These are phyloP conservation scores for Claviceps arundinis DNA, from an alignment of 2,329 filamentous ascomycete species.

Conservation along the genomic window DNA sequence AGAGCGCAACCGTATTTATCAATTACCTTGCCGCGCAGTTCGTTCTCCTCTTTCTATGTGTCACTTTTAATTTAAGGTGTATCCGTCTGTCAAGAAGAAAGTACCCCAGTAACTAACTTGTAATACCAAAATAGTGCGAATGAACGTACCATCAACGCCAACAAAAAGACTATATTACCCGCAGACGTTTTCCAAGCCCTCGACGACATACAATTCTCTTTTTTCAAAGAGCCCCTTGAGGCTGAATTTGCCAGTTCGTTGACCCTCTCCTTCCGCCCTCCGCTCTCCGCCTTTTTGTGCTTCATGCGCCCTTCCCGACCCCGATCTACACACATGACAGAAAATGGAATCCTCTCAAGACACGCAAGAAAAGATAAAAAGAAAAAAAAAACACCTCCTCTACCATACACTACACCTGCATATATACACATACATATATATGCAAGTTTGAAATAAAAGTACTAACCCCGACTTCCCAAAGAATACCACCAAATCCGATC, in stretches of 20 bases:
- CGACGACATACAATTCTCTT: constrained; percentile 65
- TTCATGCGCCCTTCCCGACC: too few species aligned
- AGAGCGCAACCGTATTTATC: constrained; percentile 73
- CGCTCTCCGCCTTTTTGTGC: too few species aligned
- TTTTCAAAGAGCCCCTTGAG: constrained; percentile 54
- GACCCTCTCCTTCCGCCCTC: too few species aligned
- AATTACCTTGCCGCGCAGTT: constrained; percentile 67
- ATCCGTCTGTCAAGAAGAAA: too few species aligned
- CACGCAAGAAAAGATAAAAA: too few species aligned
- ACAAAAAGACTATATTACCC: constrained; percentile 67
- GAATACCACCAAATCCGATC: constrained; percentile 63
- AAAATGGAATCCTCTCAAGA: too few species aligned
- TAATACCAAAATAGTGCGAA: constrained; percentile 44
- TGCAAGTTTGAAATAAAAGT: not conserved
- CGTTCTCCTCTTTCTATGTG: not conserved
- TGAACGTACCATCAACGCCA: constrained; percentile 50
- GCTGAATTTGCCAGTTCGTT: constrained; percentile 61
- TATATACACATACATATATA: not conserved
- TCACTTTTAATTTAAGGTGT: too few species aligned
- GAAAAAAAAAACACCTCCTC: too few species aligned
- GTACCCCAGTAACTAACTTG: not conserved
- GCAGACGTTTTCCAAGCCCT: constrained; percentile 65
- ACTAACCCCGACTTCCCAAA: constrained; percentile 15
- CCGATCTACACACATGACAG: too few species aligned
- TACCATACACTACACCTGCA: not conserved